Percentiles rank a stretch among this genome's conserved stretches.
These are phyloP conservation scores for Sporothrix globosa DNA, from an alignment of 2,329 filamentous ascomycete genomes.

Conservation along the genomic window DNA sequence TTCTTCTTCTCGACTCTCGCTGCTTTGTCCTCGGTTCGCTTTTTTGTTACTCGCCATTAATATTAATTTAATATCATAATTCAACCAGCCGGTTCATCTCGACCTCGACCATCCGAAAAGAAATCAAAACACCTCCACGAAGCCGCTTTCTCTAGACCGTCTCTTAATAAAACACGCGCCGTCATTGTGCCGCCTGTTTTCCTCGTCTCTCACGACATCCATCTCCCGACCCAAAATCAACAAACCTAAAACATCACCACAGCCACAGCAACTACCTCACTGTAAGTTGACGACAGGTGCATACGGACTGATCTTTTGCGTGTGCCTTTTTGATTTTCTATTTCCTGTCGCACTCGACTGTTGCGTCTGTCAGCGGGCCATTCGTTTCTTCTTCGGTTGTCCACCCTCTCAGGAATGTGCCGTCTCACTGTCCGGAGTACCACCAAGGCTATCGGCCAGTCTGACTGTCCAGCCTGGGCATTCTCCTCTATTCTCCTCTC, in stretches of 20 bases:
- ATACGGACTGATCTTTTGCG: not conserved
- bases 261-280: not conserved
- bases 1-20: constrained; percentile 23
- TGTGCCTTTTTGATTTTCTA: not conserved
- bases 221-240: not conserved
- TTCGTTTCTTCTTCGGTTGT: not conserved
- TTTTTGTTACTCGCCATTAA: not conserved
- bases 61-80: constrained; percentile 25
- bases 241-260: not conserved
- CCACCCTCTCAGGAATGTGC: not conserved
- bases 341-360: not conserved
- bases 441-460: not conserved
- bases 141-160: not conserved
- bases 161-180: constrained; percentile 13
- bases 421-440: constrained; percentile 22
- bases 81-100: constrained; percentile 3
- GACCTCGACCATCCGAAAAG: not conserved
- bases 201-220: constrained; percentile 1
- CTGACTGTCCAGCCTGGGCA: not conserved
- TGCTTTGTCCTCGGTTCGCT: not conserved
- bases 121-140: not conserved
- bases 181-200: not conserved
- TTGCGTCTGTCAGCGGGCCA: not conserved
- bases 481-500: not conserved
- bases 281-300: constrained; percentile 12